phyloP scores from a whole-genome alignment of 805 yeast genomes.

The Hanseniaspora clermontiae region DNA sequence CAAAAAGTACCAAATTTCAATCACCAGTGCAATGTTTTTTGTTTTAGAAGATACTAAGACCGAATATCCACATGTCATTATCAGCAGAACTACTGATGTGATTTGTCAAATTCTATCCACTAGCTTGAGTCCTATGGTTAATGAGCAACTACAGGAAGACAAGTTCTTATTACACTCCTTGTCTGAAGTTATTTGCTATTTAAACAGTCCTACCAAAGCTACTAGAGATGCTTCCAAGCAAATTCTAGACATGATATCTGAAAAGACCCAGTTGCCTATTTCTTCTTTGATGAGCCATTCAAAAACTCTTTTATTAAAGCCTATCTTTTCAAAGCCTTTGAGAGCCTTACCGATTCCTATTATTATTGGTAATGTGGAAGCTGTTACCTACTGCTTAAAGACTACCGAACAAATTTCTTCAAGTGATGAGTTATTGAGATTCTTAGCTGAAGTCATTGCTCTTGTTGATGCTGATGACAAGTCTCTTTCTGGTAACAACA shows the following conservation, averaged over 20 bases:
- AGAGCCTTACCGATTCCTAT: slow-evolving; percentile 95
- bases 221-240: slow-evolving; percentile 75
- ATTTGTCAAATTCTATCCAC: slow-evolving; percentile 43
- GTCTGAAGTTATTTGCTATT: slow-evolving; percentile 82
- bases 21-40: slow-evolving; percentile 75
- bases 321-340: slow-evolving; percentile 92
- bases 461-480: slow-evolving; percentile 97
- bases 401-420: slow-evolving; percentile 61
- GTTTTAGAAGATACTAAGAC: slow-evolving; percentile 80
- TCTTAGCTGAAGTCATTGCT: slow-evolving; percentile 81
- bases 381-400: slow-evolving; percentile 73
- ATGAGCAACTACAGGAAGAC: slow-evolving; percentile 22
- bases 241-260: slow-evolving; percentile 54
- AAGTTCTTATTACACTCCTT: slow-evolving; percentile 70
- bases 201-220: slow-evolving; percentile 73
- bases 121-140: neutral
- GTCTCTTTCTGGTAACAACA: slow-evolving; percentile 74
- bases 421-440: slow-evolving; percentile 75
- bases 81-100: slow-evolving; percentile 56
- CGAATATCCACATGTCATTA: slow-evolving; percentile 73
- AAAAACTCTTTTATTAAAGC: slow-evolving; percentile 68
- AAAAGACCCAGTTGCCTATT: slow-evolving; percentile 54
- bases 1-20: slow-evolving; percentile 64
- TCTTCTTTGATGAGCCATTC: slow-evolving; percentile 71
- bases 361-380: slow-evolving; percentile 98